Base-by-base conservation (phyloP, 208 protist genomes). In the Acanthamoeba healyi region DNA sequence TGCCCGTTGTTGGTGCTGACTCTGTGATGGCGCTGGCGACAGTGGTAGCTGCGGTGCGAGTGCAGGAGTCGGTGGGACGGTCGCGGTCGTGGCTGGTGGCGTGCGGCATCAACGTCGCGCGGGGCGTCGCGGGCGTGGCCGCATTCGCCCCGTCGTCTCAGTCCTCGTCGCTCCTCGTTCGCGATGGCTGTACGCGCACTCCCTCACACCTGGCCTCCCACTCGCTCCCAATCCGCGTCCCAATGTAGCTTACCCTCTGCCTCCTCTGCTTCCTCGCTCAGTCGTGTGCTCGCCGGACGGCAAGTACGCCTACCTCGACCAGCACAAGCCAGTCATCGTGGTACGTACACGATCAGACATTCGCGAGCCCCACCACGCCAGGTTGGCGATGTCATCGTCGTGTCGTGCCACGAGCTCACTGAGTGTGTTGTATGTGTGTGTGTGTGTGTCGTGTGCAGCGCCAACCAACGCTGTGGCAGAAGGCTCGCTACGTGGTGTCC, bases 251-350 rank as follows among this genome's bases (percentile, higher is more conserved):
- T 26, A 6, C 61, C 26, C 1, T 42, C 67, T 46, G 32, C 1
- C 14, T 14, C 19, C 19, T 29, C 34, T 15, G 1, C 34, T 7
- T 77, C 67, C 14, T 22, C 38, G 67, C n/a, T n/a, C 29, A 77
- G 67, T 46, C 38, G 36, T 44, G 36, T 77, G 67, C 34, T n/a
- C 67, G 67, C 67, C 67, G 19, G 67, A 77, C 22, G 67, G 67
- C 32, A 36, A 42, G 67, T 44, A 24, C 34, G 67, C 67, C 34
- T 77, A 77, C n/a, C 67, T 77, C 38, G 67, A 77, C 38, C 17
- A 4, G 29, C 40, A 1, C 24, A 77, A 77, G 67, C 67, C 67
- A 1, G 67, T 77, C 67, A 22, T 77, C 1, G 67, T 77, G 2
- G 67, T 42, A 38, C 63, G n/a, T 17, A 17, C 63, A 1, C 29